Conservation (phyloP, 1,284 basidiomycete species). For the Austropuccinia psidii region DNA sequence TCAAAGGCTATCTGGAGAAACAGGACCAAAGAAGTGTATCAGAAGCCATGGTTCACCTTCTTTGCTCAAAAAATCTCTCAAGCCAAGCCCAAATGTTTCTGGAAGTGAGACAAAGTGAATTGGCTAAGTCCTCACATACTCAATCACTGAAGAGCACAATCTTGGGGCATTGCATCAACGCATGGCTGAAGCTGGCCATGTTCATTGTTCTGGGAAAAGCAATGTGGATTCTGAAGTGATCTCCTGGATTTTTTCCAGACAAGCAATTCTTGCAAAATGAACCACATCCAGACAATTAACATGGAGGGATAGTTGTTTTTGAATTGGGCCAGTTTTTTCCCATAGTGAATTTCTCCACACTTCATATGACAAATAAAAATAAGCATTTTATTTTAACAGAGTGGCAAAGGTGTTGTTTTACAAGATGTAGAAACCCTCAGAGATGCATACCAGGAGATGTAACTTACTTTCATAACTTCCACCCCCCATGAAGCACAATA, state of each 20-base stretch:
- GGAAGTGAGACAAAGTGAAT: background rate
- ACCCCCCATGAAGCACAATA: too few relatives aligned
- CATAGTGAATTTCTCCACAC: background rate
- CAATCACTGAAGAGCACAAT: background rate
- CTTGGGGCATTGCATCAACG: too few relatives aligned
- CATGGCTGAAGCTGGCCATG: background rate
- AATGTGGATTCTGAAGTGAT: constrained; percentile 2
- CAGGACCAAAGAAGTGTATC: too few relatives aligned
- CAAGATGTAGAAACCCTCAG: too few relatives aligned
- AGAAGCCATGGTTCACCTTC: constrained; percentile 1
- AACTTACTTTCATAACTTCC: too few relatives aligned
- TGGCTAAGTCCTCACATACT: background rate
- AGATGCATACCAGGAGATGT: too few relatives aligned
- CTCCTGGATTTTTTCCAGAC: background rate
- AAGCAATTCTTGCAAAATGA: background rate
- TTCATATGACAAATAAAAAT: too few relatives aligned
- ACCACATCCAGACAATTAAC: background rate
- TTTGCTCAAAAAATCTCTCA: constrained; percentile 1
- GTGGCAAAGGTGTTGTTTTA: too few relatives aligned
- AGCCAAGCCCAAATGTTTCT: background rate
- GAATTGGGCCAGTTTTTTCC: background rate
- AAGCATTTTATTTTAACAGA: too few relatives aligned
- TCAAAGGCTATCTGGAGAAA: too few relatives aligned
- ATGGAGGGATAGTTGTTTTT: constrained; percentile 7
- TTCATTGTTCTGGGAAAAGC: constrained; percentile 1